Percentiles rank a stretch among this genome's conserved stretches.
phyloP scores from a whole-genome alignment of 352 stramenopile species.

The Blastocystis sp. region DNA sequence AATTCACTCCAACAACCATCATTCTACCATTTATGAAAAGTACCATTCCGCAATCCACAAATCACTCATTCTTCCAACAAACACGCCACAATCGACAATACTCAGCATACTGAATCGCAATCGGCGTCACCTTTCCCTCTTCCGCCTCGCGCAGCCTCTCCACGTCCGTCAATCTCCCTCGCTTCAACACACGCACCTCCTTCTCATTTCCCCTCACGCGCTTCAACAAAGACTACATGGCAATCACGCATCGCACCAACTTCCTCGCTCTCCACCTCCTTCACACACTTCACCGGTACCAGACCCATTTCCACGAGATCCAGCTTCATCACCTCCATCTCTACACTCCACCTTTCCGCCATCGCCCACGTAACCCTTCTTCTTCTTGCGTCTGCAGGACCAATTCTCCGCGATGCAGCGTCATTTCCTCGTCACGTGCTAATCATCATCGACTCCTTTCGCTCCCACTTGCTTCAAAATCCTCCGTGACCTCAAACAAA shows the following conservation, averaged over 20 bases:
- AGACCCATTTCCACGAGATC: slow-evolving; percentile 31
- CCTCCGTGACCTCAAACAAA: not conserved
- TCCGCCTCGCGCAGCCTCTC: not conserved
- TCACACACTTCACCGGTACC: not conserved
- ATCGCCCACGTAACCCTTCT: not conserved
- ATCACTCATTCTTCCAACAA: not conserved
- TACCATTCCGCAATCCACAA: too few species aligned
- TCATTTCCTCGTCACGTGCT: not conserved
- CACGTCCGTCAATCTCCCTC: not conserved
- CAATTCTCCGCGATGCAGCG: not conserved
- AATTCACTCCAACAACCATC: too few species aligned
- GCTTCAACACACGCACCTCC: not conserved
- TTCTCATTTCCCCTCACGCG: not conserved
- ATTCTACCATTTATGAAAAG: too few species aligned
- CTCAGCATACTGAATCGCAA: not conserved
- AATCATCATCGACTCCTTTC: not conserved
- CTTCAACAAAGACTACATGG: not conserved
- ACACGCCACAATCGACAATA: not conserved
- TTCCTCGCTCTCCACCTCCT: not conserved
- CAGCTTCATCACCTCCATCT: slow-evolving; percentile 20
- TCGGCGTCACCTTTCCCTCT: too few species aligned
- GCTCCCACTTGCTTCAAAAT: not conserved
- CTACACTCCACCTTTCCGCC: not conserved
- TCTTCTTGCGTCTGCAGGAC: not conserved
- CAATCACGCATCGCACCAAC: not conserved